Evolutionary conservation across 805 yeast genomes (phyloP), one percentile per base, ranked within the genome.

Genomic region (Candida nonsorbophila): DNA sequence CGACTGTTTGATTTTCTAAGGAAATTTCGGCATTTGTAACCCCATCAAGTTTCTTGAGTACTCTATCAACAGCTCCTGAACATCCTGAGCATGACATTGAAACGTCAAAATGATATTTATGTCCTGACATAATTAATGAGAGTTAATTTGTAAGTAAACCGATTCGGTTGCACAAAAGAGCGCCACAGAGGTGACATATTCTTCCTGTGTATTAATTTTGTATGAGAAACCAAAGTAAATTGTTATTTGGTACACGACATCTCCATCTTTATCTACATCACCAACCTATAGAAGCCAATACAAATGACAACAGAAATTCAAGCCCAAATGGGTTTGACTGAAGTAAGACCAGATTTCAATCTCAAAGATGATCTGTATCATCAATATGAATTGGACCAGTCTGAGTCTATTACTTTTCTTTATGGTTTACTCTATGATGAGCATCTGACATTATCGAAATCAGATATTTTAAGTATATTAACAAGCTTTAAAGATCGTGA

Each of bases 31-130:
- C 67, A 24, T 74, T 65, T 27, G 78, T 69, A 27, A 90, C 92
- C 3, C 95, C 96, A 25, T 76, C 78, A 25, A 83, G 65, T 41
- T 69, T 76, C 24, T 64, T 68, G 33, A 87, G 69, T 1, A 78
- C 97, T 46, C 84, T 75, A 55, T 77, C 74, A 27, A 90, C 84
- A 5, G 97, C 96, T 34, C 72, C 75, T 14, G 94, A 82, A 58
- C 98, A 90, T 11, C 95, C 85, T 9, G 82, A 72, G 51, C 96
- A 88, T 31, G 84, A 47, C 96, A 87, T 87, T 25, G 79, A 66
- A 33, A 88, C 96, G 37, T 86, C 72, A 54, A 74, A 87, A 43
- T 79, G 82, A 57, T 83, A 85, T 47, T 81, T 74, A 53, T 78
- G 77, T 7, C 33, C 32, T 9, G 72, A 44, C 77, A 71, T 72